phyloP scores from a whole-genome alignment of 345 rosid species.

The Raphanus sativus region DNA sequence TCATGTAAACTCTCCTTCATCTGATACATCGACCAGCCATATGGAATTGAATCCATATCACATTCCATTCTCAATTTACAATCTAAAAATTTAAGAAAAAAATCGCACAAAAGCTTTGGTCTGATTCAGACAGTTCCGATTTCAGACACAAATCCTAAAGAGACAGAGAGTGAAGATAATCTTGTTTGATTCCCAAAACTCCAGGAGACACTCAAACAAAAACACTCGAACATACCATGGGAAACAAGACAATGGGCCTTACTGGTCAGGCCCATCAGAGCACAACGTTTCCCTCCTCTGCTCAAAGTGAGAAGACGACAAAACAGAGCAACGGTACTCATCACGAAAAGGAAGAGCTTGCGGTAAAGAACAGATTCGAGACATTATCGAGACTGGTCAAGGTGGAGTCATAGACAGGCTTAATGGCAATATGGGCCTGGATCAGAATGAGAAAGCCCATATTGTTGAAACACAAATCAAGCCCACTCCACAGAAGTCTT shows the following conservation, averaged over 20 bases:
- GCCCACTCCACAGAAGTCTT: too few relatives aligned
- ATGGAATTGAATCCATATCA: neutral
- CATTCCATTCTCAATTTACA: neutral
- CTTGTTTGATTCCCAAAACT: neutral
- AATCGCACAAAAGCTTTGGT: neutral
- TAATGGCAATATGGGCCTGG: too few relatives aligned
- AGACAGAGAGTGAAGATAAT: neutral
- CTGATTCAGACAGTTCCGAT: conserved; percentile 14
- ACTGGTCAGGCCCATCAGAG: too few relatives aligned
- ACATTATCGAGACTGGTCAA: too few relatives aligned
- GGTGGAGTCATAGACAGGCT: neutral
- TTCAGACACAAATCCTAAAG: neutral
- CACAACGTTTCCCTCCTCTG: too few relatives aligned
- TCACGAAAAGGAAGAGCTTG: too few relatives aligned
- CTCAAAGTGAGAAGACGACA: too few relatives aligned
- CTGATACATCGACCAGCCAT: neutral
- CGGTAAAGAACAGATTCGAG: too few relatives aligned
- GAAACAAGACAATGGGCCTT: too few relatives aligned
- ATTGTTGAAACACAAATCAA: too few relatives aligned
- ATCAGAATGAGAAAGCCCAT: too few relatives aligned
- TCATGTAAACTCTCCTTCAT: neutral
- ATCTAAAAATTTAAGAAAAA: neutral
- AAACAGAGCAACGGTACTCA: too few relatives aligned
- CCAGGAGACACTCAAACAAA: conserved; percentile 6
- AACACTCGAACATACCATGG: neutral